Conservation (phyloP, 169 alveolate species). For the Eimeria praecox region DNA sequence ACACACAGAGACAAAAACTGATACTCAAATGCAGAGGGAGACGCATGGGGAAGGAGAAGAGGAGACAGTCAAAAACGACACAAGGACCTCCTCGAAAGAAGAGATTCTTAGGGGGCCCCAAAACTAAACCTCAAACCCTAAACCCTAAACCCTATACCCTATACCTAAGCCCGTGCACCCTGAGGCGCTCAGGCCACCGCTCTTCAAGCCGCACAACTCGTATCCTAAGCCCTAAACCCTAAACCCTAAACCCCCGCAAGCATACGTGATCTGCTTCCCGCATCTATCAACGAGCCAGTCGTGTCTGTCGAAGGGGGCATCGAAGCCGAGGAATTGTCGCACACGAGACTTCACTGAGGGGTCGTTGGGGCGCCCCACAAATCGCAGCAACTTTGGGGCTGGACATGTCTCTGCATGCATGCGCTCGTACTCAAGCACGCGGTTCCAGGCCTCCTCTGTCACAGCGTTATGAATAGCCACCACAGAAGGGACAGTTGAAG, state of each 20-base stretch:
- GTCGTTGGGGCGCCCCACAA: constrained; percentile 67
- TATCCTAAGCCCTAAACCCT: background rate
- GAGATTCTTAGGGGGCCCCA: too few species aligned
- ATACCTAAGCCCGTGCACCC: background rate
- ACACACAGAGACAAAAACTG: too few species aligned
- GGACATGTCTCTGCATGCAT: constrained; percentile 63
- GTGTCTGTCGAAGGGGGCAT: constrained; percentile 76
- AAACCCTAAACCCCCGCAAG: constrained; percentile 6
- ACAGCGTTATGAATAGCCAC: constrained; percentile 81
- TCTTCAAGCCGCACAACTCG: too few species aligned
- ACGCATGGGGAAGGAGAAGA: too few species aligned
- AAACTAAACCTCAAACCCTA: background rate
- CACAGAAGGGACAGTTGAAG: constrained; percentile 17
- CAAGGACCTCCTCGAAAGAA: too few species aligned
- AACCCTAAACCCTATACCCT: background rate
- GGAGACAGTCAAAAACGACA: too few species aligned
- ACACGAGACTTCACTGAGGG: constrained; percentile 24
- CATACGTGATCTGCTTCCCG: constrained; percentile 65
- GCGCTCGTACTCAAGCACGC: background rate
- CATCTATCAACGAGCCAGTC: constrained; percentile 83
- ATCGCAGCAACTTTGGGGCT: constrained; percentile 72
- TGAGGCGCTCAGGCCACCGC: too few species aligned
- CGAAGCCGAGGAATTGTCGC: constrained; percentile 22
- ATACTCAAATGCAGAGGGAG: too few species aligned
- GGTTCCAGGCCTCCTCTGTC: constrained; percentile 82